Percentiles rank a stretch among this genome's conserved stretches.
Evolutionary conservation across 2,329 filamentous ascomycete species (phyloP).

Genomic region (Alternaria brassicicola): DNA sequence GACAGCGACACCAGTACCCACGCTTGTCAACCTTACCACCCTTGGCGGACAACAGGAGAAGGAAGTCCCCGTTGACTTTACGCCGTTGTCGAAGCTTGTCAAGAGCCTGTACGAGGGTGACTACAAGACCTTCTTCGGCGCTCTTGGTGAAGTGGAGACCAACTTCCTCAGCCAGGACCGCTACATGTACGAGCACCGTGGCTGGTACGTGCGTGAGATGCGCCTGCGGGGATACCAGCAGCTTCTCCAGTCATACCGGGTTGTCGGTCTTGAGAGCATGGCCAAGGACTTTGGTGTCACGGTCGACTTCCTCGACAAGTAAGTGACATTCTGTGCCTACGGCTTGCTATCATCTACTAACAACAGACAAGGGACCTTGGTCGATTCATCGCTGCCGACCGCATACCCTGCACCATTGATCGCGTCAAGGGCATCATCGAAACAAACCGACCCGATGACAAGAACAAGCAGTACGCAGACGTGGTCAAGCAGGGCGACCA

Average conservation of each 20-base stretch:
- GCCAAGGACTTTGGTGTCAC: conserved; percentile 95
- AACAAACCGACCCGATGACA: conserved; percentile 96
- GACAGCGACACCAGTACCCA: conserved; percentile 61
- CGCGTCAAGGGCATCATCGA: conserved; percentile 96
- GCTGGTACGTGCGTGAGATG: conserved; percentile 99
- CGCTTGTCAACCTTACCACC: conserved; percentile 86
- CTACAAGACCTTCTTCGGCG: conserved; percentile 92
- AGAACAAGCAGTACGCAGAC: conserved; percentile 99
- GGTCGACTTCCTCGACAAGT: conserved; percentile 95
- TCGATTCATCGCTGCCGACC: conserved; percentile 93
- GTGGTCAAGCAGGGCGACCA: conserved; percentile 97
- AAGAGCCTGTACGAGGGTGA: conserved; percentile 91
- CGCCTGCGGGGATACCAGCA: conserved; percentile 94
- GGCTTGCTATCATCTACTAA: conserved; percentile 17
- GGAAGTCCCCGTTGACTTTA: conserved; percentile 86
- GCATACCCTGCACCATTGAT: conserved; percentile 96
- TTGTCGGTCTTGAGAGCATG: conserved; percentile 97
- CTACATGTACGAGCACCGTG: conserved; percentile 93
- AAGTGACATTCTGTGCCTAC: conserved; percentile 46
- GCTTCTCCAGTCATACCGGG: conserved; percentile 93
- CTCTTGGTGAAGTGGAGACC: conserved; percentile 88
- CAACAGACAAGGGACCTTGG: conserved; percentile 77
- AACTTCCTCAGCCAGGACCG: conserved; percentile 93
- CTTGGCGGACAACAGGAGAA: conserved; percentile 79
- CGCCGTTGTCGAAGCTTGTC: conserved; percentile 83